These are phyloP conservation scores for Sporothrix variecibatus DNA, from an alignment of 2,329 filamentous ascomycete species.

Conservation along the genomic window DNA sequence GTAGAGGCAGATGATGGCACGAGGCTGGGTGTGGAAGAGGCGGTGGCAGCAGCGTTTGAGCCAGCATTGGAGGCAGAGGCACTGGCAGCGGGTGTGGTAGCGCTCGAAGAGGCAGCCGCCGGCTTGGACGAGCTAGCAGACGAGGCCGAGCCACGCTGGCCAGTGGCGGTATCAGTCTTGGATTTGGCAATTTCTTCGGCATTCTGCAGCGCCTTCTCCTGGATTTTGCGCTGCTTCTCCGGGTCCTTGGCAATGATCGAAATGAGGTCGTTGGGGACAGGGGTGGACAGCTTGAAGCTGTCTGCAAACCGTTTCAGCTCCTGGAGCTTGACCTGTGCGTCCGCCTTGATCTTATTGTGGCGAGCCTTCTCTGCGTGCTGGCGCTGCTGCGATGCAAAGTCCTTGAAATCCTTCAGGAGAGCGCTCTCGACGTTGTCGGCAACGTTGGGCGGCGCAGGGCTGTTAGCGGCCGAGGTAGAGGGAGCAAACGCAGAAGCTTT, in stretches of 20 bases:
- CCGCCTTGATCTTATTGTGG: constrained; percentile 62
- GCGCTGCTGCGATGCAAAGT: constrained; percentile 61
- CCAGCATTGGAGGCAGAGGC: constrained; percentile 19
- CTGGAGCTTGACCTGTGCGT: constrained; percentile 89
- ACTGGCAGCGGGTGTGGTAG: background rate
- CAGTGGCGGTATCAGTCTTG: constrained; percentile 46
- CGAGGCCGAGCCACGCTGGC: constrained; percentile 49
- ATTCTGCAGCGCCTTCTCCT: constrained; percentile 80
- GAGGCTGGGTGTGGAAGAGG: background rate
- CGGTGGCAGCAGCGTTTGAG: constrained; percentile 2
- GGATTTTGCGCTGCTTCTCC: constrained; percentile 89
- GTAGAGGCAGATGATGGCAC: background rate
- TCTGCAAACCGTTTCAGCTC: constrained; percentile 94
- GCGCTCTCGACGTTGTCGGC: constrained; percentile 63
- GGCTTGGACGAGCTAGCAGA: constrained; percentile 6
- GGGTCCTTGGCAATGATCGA: constrained; percentile 96
- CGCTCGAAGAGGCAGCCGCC: background rate
- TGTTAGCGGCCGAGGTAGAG: constrained; percentile 30
- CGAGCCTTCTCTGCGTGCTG: constrained; percentile 58
- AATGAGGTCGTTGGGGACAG: constrained; percentile 87
- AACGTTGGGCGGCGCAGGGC: constrained; percentile 51
- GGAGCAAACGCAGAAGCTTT: constrained; percentile 34
- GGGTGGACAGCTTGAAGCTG: constrained; percentile 91
- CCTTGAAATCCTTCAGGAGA: constrained; percentile 64
- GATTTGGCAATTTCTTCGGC: constrained; percentile 61